Base-by-base conservation (phyloP, 2,329 filamentous ascomycete species). In the Parafenestella ontariensis region DNA sequence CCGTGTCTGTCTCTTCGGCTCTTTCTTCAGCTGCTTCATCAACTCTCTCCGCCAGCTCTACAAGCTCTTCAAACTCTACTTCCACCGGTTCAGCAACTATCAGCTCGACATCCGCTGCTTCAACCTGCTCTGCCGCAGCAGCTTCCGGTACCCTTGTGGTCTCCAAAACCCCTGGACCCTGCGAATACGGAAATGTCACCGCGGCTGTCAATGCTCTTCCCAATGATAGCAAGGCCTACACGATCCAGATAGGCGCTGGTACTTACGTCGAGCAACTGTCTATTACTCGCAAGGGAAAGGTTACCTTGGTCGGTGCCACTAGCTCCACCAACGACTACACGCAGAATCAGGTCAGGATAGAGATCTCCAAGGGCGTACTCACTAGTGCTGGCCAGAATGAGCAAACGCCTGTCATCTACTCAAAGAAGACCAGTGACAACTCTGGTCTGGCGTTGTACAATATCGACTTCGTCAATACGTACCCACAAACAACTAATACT, bases 131-230 rank as follows among this genome's bases (percentile, higher is more conserved):
- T 1, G 65, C 77, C 0, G 71, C 71, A 5, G 64, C 72, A 3
- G 61, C 71, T 6, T 71, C 73, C 3, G 69, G 77, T 0, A 77
- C 75, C 3, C 64, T 77, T 1, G 68, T 62, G 2, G 71, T 51
- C 50, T 79, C 26, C 60, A 65, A 61, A 33, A 51, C 23, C 7
- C 61, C 76, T 2, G 66, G 64, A 2, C 24, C 49, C 9, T 74
- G 73, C 13, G 72, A 80, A 31, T 82, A 78, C 52, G 61, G 67
- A 18, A 78, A 74, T 5, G 73, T 82, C 1, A 72, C 76, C 3
- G 75, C 78, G 13, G 80, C 80, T 6, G 71, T 82, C 18, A 73
- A 72, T 11, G 78, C 79, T 9, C 66, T 82, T 9, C 77, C 78
- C 10, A 76, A 72, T 42, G 76, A 80, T 44, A 69, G 72, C 33